Base-by-base conservation (phyloP, 768 basidiomycete species). In the Termitomyces sp. region DNA sequence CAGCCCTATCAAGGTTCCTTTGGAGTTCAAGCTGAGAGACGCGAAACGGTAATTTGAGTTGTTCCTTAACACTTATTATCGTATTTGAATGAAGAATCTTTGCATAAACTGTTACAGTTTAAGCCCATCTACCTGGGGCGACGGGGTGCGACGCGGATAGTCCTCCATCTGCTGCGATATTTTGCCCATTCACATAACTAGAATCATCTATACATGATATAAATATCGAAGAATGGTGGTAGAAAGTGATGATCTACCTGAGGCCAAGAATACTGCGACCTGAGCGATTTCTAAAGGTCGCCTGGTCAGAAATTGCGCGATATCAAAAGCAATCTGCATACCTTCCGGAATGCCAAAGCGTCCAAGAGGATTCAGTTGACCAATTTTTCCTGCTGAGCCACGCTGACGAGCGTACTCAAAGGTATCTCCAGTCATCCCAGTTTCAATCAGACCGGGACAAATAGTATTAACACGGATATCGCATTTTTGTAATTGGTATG, bases 391-490 rank as follows among this genome's bases (percentile, higher is more conserved):
- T 20, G 74, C 79, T n/a, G 78, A 89, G 9, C 95, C 95, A 27
- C 86, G 81, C 58, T 83, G 70, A 24, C 89, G 84, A 31, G 95
- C 95, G 51, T 80, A 80, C 30, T 89, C 84, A 66, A 98, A 98
- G 34, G 87, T 80, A n/a, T 64, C 68, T 51, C 72, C 75, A 2
- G 95, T 95, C 93, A 98, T 97, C 52, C 87, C 90, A 9, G 95
- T 98, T 76, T 96, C 91, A 67, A 97, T 93, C 58, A 97, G 74
- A 15, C 94, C 95, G 6, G 95, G 95, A 67, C 93, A 95, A 64
- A 97, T 85, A 46, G 87, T 78, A 71, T 94, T 96, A 62, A 97
- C 88, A 46, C 95, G 89, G 63, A 98, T 81, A 71, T 93, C 89
- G 1, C 85, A 87, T 68, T 81, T 88, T 63, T 87, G 81, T 24